A percentile compares a stretch with the other conserved stretches of the same genome.
Evolutionary conservation across 2,329 filamentous ascomycete genomes (phyloP).

Genomic region (Fusarium sp.): DNA sequence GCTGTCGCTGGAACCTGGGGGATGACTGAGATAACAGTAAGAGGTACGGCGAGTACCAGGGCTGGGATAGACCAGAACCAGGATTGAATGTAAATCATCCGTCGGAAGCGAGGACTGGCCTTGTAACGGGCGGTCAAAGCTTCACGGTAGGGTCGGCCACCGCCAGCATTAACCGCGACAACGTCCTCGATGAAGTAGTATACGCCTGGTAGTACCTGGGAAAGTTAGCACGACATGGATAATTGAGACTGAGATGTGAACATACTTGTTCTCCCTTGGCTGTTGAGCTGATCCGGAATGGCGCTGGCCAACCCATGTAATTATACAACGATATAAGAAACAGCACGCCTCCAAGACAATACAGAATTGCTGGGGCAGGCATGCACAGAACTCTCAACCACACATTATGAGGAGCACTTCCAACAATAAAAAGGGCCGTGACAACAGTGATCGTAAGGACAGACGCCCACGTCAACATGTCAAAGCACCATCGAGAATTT

Average conservation of each 20-base stretch:
- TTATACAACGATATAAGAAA: slow-evolving; percentile 52
- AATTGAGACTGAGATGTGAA: neutral
- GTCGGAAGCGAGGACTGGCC: slow-evolving; percentile 56
- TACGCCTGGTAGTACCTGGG: slow-evolving; percentile 67
- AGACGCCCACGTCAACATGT: slow-evolving; percentile 61
- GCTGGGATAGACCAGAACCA: slow-evolving; percentile 57
- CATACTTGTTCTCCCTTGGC: slow-evolving; percentile 63
- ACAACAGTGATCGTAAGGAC: slow-evolving; percentile 62
- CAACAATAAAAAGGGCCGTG: slow-evolving; percentile 63
- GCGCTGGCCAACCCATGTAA: slow-evolving; percentile 59
- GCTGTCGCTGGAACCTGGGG: slow-evolving; percentile 51
- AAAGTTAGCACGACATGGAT: slow-evolving; percentile 40
- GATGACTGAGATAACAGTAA: slow-evolving; percentile 54
- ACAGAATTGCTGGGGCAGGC: slow-evolving; percentile 64
- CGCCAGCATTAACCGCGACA: slow-evolving; percentile 74
- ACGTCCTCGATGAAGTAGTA: slow-evolving; percentile 77
- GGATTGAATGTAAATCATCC: slow-evolving; percentile 55
- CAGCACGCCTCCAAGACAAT: slow-evolving; percentile 58
- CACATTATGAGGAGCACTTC: slow-evolving; percentile 63
- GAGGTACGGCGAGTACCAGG: slow-evolving; percentile 51
- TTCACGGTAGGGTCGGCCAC: slow-evolving; percentile 58
- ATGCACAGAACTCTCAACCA: slow-evolving; percentile 64
- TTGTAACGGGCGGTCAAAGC: slow-evolving; percentile 57
- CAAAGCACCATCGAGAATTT: slow-evolving; percentile 61
- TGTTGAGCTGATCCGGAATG: slow-evolving; percentile 73